Base-by-base conservation (phyloP, 306 rosid genomes). In the Lagenaria siceraria region DNA sequence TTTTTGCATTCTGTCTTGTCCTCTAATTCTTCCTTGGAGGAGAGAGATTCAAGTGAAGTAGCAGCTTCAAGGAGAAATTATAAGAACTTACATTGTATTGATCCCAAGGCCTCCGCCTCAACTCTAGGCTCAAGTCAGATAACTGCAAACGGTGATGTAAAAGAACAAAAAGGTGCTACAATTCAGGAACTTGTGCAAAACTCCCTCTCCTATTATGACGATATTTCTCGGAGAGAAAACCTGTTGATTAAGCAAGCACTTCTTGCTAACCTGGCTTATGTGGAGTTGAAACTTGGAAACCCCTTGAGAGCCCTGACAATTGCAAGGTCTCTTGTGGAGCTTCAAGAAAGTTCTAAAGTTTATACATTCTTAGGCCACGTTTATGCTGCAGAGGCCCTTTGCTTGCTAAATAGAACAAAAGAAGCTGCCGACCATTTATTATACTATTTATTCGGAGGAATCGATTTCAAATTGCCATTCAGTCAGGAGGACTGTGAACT, bases 311-410 rank as follows among this genome's bases (percentile, higher is more conserved):
- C 97, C 73, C 85, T 92, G 56, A 83, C 88, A 38, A 74, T 83
- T 77, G 88, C 96, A 43, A 82, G 81, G 79, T 88, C 91, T 74
- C 92, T 96, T 49, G 74, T 89, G 49, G 96, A 96, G 69, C 85
- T 92, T 77, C 96, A 96, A 17, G 99, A 90, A 81, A 87, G 99
- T 83, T 89, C 91, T 61, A 90, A 90, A 85, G 84, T 96, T 81
- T 92, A 92, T 86, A 70, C 83, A 58, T 96, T 90, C 84, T 84
- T 92, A 35, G 94, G 97, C 68, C 96, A 86, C 80, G 80, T 90
- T 75, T 96, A 87, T 89, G 92, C 98, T 1, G 97, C 99, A 25
- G 99, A 96, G 90, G 96, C 99, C 54, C 98, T 92, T 48, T 92
- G 98, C 90, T 84, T 88, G 81, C 87, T 96, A 43, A 92, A 89